These are phyloP conservation scores for Garcia nutans DNA, from an alignment of 345 rosid species.

Conservation along the genomic window DNA sequence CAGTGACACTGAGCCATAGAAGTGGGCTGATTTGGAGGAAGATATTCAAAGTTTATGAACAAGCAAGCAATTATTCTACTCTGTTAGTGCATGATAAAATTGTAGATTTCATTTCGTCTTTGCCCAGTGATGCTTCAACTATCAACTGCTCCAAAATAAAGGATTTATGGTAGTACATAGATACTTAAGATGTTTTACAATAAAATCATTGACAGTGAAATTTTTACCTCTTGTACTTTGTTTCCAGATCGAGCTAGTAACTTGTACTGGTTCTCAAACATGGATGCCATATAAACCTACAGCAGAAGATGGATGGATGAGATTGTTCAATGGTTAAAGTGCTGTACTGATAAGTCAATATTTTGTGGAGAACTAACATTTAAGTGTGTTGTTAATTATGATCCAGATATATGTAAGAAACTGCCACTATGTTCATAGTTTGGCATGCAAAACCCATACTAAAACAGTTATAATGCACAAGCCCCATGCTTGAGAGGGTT, in stretches of 20 bases:
- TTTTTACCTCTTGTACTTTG: conserved; percentile 89
- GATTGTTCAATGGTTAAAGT: neutral
- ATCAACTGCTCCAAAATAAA: conserved; percentile 50
- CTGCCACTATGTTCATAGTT: neutral
- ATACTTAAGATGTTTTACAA: neutral
- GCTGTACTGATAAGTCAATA: neutral
- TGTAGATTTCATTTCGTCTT: conserved; percentile 80
- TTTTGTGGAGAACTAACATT: neutral
- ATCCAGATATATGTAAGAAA: neutral
- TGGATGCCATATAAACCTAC: conserved; percentile 95
- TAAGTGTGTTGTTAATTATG: neutral
- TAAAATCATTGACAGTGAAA: neutral
- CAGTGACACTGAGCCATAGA: neutral
- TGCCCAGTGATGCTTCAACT: conserved; percentile 66
- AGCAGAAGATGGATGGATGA: conserved; percentile 10
- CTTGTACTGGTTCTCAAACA: conserved; percentile 81
- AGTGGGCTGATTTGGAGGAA: neutral
- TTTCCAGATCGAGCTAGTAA: conserved; percentile 90
- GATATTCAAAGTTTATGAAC: neutral
- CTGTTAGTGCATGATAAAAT: conserved; percentile 74
- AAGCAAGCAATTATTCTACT: conserved; percentile 45
- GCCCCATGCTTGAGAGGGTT: neutral
- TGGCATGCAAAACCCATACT: neutral
- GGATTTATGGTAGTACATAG: neutral
- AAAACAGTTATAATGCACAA: neutral